Base-by-base conservation (phyloP, 1,139 yeast genomes). In the Taphrina pruni region DNA sequence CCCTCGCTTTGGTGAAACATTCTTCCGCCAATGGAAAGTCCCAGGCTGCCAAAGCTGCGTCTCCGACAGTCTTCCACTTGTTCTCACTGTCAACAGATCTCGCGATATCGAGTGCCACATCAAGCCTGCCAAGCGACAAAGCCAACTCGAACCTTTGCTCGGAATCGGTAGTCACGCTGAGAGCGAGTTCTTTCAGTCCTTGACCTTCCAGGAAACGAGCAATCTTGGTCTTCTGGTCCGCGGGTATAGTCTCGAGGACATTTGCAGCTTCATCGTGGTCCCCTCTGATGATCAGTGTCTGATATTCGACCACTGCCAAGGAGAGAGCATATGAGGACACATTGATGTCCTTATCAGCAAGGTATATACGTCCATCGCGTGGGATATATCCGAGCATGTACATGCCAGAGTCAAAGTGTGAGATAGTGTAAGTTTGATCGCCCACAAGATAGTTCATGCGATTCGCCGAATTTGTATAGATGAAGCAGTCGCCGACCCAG, bases 401-500 rank as follows among this genome's bases (percentile, higher is more conserved):
- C 85, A 88, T 88, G 73, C 89, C 87, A 78, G 88, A 91, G 78
- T 94, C 97, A 76, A 90, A 93, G 81, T 94, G 98, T 55, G 96
- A 94, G 80, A 94, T 86, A 76, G 92, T 94, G 78, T 91, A 90
- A 21, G 89, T 88, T 77, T 92, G 92, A 60, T 96, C 96, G 75
- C 99, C 99, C 72, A 94, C 98, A 72, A 91, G 86, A 79, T 94
- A 95, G 80, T 93, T 94, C 77, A 95, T 84, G 78, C 98, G 87
- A 79, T 92, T 91, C 46, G 96, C 86, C 32, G 88, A 76, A 0
- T 96, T 88, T 17, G 98, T 91, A 81, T 89, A 94, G 69, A 94
- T 86, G 78, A 93, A 93, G 56, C 95, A 97, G 81, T 94, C 98
- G 74, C 99, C 99, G 75, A 93, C 91, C 90, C 97, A 94, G 78